phyloP scores from a whole-genome alignment of 805 yeast species.

The Diddensiella santjacobensis region DNA sequence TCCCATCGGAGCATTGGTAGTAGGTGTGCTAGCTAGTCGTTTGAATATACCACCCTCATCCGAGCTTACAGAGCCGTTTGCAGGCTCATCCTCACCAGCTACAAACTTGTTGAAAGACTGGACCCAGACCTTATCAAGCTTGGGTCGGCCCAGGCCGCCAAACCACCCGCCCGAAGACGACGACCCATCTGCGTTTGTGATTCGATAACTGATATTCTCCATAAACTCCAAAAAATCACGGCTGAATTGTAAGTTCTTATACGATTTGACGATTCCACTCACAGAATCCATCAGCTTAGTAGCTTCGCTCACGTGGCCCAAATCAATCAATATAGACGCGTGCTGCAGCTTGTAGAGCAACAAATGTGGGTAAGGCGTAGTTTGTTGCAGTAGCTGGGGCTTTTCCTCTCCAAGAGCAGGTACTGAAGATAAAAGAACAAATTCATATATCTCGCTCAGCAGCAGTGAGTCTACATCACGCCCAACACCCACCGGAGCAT shows the following conservation, averaged over 20 bases:
- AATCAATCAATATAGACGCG: conserved; percentile 66
- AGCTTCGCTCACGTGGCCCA: conserved; percentile 55
- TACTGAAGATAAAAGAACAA: conserved; percentile 38
- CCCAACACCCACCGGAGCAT: conserved; percentile 37
- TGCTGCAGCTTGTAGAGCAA: conserved; percentile 60
- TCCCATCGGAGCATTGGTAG: conserved; percentile 11
- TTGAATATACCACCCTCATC: conserved; percentile 27
- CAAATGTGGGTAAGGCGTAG: conserved; percentile 45
- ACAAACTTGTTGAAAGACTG: conserved; percentile 75
- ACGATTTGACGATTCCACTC: conserved; percentile 37
- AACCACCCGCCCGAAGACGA: conserved; percentile 60
- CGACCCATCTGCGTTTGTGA: conserved; percentile 25
- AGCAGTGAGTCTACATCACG: conserved; percentile 48
- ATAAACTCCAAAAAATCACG: conserved; percentile 39
- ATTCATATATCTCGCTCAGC: conserved; percentile 71
- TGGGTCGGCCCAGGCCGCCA: conserved; percentile 47
- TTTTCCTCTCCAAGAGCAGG: conserved; percentile 19
- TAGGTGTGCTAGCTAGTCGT: conserved; percentile 28
- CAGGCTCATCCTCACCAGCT: conserved; percentile 68
- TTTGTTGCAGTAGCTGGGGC: not conserved
- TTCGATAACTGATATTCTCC: conserved; percentile 43
- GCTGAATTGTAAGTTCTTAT: conserved; percentile 27
- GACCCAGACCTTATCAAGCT: conserved; percentile 81
- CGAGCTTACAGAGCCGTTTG: conserved; percentile 13
- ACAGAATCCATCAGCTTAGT: conserved; percentile 59